Evolutionary conservation across 768 basidiomycete species (phyloP), one percentile per base, ranked within the genome.

Genomic region (Naganishia onofrii): DNA sequence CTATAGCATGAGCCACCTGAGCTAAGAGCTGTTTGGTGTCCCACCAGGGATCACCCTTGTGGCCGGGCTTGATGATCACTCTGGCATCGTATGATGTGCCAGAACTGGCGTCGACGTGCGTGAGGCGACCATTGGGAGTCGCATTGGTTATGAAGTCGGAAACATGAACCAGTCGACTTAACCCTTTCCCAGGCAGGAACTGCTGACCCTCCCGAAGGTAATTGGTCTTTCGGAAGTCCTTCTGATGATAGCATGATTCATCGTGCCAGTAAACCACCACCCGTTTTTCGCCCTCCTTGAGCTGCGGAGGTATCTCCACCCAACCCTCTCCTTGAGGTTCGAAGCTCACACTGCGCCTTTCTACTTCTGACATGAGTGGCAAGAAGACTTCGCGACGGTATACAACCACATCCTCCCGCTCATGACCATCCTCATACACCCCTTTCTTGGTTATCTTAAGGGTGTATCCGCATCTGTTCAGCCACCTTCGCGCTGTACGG

Each of bases 351-450:
- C 28, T 32, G 19, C 55, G 23, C 19, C 55, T 26, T 32, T 56
- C 55, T 21, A 56, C 28, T 19, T 56, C 55, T 56, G 26, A 26
- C 55, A 56, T 56, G 19, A 21, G 28, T 3, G 55, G 55, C 28
- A 56, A 21, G 17, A 56, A 56, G 55, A 56, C 55, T 19, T 56
- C 19, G 19, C 31, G 28, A 26, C 55, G 28, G 31, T 29, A 56
- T 32, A 29, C 55, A 26, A 56, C 29, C 26, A 56, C 55, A 32
- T 56, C 55, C 31, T 29, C 55, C 29, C 55, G 55, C 55, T 32
- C 55, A 29, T 56, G 55, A 56, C 55, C 55, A 21, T 56, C 55
- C 28, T 56, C 55, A 56, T 56, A 56, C 28, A 56, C 55, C 55
- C 55, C 55, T 56, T 56, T 56, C 29, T 56, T 56, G 55, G 55